These are phyloP conservation scores for Microbotryum silenes-acaulis DNA, from an alignment of 1,284 basidiomycete species.

Conservation along the genomic window DNA sequence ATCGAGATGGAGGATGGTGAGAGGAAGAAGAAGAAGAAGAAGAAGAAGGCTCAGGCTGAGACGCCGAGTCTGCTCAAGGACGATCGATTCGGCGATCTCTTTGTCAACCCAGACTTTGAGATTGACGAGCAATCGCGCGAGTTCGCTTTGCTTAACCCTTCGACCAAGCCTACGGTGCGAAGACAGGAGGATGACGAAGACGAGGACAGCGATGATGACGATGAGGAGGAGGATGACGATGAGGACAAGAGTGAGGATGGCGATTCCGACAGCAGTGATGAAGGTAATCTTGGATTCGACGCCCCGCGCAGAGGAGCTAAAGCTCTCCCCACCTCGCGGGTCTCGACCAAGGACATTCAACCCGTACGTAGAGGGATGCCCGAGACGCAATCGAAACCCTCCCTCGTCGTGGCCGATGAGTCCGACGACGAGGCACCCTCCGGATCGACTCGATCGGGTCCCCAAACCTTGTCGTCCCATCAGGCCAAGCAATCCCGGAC, in stretches of 20 bases:
- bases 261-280: slow-evolving; percentile 25
- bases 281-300: slow-evolving; percentile 42
- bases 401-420: slow-evolving; percentile 25
- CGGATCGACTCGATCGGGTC: slow-evolving; percentile 7
- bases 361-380: neutral
- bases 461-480: slow-evolving; percentile 17
- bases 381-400: slow-evolving; percentile 22
- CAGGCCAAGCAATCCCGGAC: slow-evolving; percentile 12
- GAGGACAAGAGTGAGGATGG: slow-evolving; percentile 42
- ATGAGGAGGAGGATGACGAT: slow-evolving; percentile 48
- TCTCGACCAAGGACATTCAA: too few relatives aligned
- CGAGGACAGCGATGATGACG: slow-evolving; percentile 46
- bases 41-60: slow-evolving; percentile 44
- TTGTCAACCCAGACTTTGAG: slow-evolving; percentile 87
- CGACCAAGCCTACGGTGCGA: slow-evolving; percentile 49
- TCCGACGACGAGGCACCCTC: slow-evolving; percentile 22
- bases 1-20: slow-evolving; percentile 22
- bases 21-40: slow-evolving; percentile 45
- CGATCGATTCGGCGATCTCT: slow-evolving; percentile 82
- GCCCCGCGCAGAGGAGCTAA: slow-evolving; percentile 2
- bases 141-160: slow-evolving; percentile 85
- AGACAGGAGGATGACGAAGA: slow-evolving; percentile 38
- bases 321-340: too few relatives aligned
- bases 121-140: slow-evolving; percentile 83
- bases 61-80: slow-evolving; percentile 60